Conservation (phyloP, 176 grass and related monocot genomes). For the Alopecurus myosuroides region DNA sequence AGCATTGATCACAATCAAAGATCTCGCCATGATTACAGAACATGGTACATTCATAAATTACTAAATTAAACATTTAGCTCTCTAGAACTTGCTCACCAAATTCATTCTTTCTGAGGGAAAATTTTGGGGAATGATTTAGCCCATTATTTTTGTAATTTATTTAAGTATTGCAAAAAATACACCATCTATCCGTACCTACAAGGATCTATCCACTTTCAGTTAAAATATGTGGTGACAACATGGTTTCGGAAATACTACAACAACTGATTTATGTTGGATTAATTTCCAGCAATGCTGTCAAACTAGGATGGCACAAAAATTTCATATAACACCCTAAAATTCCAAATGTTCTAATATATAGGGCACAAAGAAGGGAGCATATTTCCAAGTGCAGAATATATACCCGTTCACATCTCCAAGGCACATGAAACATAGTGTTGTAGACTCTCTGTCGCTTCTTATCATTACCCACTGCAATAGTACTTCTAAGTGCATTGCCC, state of each 20-base stretch:
- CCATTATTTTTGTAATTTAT: background rate
- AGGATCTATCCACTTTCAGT: background rate
- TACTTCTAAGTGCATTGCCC: slow-evolving; percentile 91
- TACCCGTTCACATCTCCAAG: slow-evolving; percentile 99
- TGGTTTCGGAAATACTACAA: slow-evolving; percentile 3
- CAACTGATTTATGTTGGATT: background rate
- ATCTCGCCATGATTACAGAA: slow-evolving; percentile 10
- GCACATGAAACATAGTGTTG: slow-evolving; percentile 99
- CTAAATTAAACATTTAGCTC: background rate
- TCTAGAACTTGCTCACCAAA: background rate
- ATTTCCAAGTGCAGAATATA: slow-evolving; percentile 23
- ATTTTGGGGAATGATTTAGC: background rate
- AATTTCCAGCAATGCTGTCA: background rate
- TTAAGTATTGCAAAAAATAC: background rate
- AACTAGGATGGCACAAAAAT: background rate
- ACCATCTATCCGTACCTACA: background rate
- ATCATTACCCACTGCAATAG: slow-evolving; percentile 92
- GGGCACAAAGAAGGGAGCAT: background rate
- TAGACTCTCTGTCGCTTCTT: slow-evolving; percentile 95
- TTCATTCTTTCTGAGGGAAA: background rate
- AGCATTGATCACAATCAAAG: slow-evolving; percentile 62
- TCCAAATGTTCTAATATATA: slow-evolving; percentile 3
- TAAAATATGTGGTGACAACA: slow-evolving; percentile 1
- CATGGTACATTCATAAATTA: slow-evolving; percentile 1
- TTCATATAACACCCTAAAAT: background rate